Base-by-base conservation (phyloP, 1,284 basidiomycete genomes). In the Pseudozyma thailandica region DNA sequence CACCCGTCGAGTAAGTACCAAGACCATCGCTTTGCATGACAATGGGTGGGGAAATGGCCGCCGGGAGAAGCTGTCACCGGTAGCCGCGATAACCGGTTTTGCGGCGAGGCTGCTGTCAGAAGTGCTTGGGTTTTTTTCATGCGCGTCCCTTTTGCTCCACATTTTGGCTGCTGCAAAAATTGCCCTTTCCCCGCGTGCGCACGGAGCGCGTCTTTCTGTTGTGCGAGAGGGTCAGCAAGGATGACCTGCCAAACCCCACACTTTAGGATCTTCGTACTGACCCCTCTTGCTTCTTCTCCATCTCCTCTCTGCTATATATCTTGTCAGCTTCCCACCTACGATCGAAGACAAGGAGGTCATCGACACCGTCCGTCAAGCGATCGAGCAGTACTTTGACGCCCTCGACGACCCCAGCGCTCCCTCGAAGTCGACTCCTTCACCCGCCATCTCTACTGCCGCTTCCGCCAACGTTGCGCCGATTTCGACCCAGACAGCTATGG, bases 301-400 rank as follows among this genome's bases (percentile, higher is more conserved):
- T 25, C 35, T n/a, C 31, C 25, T 16, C 23, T 33, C 25, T 47
- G 9, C 12, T 13, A 12, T 30, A 21, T 30, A 41, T n/a, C n/a
- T n/a, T n/a, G n/a, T n/a, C 47, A 72, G 69, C 58, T 72, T 71
- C 38, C 72, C 72, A 20, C 72, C 72, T 13, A 74, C 72, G 15
- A 70, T 74, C 48, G 68, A 74, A 48, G 72, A 74, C 54, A 70
- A 70, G 45, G 61, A 74, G 38, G 71, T 74, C 31, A 69, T 74
- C 48, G 62, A 74, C 20, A 52, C 38, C 5, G 65, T 69, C 10
- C 65, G 61, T 26, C 55, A 46, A 30, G 71, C 65, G 12, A 74
- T 74, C 50, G 57, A 74, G 39, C 46, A 62, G 25, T 66, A 74
- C 57, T 74, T 74, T 47, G 59, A 70, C 61, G 60, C 69, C 15